A percentile compares a stretch with the other conserved stretches of the same genome.
Conservation (phyloP, 495 filamentous ascomycete genomes). For the Beverwykella pulmonaria region DNA sequence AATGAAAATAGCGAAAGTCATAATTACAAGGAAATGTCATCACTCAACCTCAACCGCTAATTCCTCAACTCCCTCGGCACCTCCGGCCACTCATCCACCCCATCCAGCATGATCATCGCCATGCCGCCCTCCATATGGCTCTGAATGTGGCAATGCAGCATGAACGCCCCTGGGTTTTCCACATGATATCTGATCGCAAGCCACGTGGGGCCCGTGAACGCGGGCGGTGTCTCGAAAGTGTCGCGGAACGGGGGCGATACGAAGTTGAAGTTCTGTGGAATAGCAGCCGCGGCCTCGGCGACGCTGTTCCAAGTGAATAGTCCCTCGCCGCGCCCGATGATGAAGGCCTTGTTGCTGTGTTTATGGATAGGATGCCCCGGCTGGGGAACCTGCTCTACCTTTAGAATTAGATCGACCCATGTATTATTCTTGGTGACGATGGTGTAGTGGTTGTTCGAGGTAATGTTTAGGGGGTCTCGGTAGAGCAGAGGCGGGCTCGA, state of each 20-base stretch:
- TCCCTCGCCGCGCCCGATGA: conserved; percentile 57
- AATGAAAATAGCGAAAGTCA: too few relatives aligned
- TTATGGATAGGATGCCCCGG: conserved; percentile 64
- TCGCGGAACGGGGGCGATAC: conserved; percentile 57
- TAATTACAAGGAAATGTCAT: too few relatives aligned
- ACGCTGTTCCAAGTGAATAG: conserved; percentile 56
- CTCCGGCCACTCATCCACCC: conserved; percentile 58
- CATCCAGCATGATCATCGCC: conserved; percentile 59
- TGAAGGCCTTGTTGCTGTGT: conserved; percentile 62
- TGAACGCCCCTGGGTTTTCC: conserved; percentile 59
- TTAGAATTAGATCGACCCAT: conserved; percentile 62
- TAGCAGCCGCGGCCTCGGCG: conserved; percentile 53
- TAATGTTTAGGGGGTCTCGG: conserved; percentile 42
- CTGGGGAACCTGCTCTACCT: conserved; percentile 47
- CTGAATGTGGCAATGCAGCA: conserved; percentile 66
- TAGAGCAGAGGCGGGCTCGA: conserved; percentile 50
- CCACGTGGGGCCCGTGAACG: conserved; percentile 51
- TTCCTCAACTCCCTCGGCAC: conserved; percentile 12
- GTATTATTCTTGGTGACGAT: conserved; percentile 54
- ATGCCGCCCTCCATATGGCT: conserved; percentile 61
- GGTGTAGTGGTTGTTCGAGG: conserved; percentile 42
- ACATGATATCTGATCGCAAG: conserved; percentile 60
- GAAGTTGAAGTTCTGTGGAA: conserved; percentile 58
- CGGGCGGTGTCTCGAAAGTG: conserved; percentile 50
- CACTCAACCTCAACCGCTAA: background rate